These are phyloP conservation scores for Biancaea sappan DNA, from an alignment of 306 rosid genomes.

Conservation along the genomic window DNA sequence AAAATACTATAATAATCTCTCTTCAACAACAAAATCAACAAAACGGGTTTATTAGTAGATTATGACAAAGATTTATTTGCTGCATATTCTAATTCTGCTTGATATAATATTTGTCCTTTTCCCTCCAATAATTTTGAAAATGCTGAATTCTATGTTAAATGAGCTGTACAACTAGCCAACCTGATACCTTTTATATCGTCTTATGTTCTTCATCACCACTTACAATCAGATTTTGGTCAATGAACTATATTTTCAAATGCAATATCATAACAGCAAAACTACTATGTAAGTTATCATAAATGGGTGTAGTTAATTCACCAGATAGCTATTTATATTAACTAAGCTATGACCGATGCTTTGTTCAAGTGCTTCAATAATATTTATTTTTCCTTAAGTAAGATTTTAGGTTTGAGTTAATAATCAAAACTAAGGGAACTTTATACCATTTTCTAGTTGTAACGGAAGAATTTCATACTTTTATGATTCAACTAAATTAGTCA, in stretches of 20 bases:
- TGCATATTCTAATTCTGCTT: background rate
- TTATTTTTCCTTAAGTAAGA: too few species aligned
- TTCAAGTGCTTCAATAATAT: too few species aligned
- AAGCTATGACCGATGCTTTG: too few species aligned
- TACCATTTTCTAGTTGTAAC: too few species aligned
- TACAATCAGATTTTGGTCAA: conserved; percentile 14
- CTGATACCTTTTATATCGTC: background rate
- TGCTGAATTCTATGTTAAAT: conserved; percentile 18
- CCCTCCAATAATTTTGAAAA: background rate
- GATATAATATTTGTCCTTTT: conserved; percentile 31
- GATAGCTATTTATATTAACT: conserved; percentile 31
- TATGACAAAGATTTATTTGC: conserved; percentile 4
- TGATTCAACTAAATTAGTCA: too few species aligned
- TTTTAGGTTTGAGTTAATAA: too few species aligned
- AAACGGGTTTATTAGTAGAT: conserved; percentile 17
- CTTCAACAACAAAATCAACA: conserved; percentile 7
- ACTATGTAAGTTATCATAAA: conserved; percentile 13
- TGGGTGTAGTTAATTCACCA: conserved; percentile 10
- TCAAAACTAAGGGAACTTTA: too few species aligned
- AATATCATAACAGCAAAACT: background rate
- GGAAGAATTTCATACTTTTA: too few species aligned
- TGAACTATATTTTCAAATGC: background rate
- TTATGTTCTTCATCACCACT: conserved; percentile 3
- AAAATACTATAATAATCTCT: conserved; percentile 1
- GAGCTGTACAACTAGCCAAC: conserved; percentile 33